Conservation (phyloP, 1,284 basidiomycete genomes). For the Meira miltonrushii region DNA sequence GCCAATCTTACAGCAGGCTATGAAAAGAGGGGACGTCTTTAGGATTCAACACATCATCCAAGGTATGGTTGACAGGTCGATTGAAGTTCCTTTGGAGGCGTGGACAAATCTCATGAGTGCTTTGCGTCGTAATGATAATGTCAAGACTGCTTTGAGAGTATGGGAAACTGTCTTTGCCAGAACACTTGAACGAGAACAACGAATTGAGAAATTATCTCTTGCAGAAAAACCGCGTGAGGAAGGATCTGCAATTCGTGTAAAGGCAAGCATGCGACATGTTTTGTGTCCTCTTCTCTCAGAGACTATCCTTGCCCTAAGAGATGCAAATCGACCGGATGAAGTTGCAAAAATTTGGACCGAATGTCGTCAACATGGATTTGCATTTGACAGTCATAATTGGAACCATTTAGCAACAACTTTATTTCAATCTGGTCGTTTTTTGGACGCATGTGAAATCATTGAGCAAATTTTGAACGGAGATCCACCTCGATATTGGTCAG, state of each 20-base stretch:
- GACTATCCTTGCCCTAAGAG: conserved; percentile 63
- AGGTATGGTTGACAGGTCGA: neutral
- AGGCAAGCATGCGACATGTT: conserved; percentile 56
- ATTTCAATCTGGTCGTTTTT: conserved; percentile 66
- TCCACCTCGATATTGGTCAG: conserved; percentile 3
- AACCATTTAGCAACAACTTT: conserved; percentile 75
- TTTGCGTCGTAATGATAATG: neutral
- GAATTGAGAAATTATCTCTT: neutral
- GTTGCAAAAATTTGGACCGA: conserved; percentile 67
- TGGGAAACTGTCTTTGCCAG: neutral
- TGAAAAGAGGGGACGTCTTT: neutral
- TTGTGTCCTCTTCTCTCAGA: conserved; percentile 78
- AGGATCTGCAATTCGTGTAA: neutral
- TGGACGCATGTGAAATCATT: conserved; percentile 1
- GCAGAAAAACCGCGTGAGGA: no score
- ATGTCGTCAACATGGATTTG: conserved; percentile 66
- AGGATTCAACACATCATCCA: neutral
- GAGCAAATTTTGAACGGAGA: neutral
- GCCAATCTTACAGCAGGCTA: neutral
- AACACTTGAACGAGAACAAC: neutral
- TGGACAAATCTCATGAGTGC: conserved; percentile 4
- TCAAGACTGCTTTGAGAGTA: neutral
- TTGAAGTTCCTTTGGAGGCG: neutral
- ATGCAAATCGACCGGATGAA: conserved; percentile 60
- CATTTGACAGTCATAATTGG: conserved; percentile 87